phyloP scores from a whole-genome alignment of 768 basidiomycete species.

The Phallus indusiatus region DNA sequence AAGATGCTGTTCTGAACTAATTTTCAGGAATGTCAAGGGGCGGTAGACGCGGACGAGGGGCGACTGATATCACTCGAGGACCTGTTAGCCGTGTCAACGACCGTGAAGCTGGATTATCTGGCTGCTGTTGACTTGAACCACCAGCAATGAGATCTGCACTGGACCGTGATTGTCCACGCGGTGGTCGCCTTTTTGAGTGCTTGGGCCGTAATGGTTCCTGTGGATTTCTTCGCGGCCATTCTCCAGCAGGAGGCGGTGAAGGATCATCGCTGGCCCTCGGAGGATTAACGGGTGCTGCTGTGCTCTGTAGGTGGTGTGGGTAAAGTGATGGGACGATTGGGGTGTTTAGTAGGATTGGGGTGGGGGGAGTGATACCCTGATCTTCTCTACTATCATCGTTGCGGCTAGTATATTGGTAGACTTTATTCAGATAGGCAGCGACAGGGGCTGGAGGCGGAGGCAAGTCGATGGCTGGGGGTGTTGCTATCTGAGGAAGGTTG shows the following conservation, averaged over 20 bases:
- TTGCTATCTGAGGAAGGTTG: neutral
- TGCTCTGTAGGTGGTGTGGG: slow-evolving; percentile 20
- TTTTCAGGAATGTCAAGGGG: slow-evolving; percentile 13
- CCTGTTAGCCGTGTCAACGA: slow-evolving; percentile 22
- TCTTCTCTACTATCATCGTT: no score
- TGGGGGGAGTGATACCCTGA: neutral
- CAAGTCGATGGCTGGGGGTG: slow-evolving; percentile 2
- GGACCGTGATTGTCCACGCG: slow-evolving; percentile 28
- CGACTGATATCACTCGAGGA: slow-evolving; percentile 18
- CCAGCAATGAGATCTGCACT: slow-evolving; percentile 12
- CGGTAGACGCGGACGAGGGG: slow-evolving; percentile 13
- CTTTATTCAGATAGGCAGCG: neutral
- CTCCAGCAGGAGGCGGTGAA: slow-evolving; percentile 13
- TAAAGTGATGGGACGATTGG: slow-evolving; percentile 22
- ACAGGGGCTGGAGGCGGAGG: slow-evolving; percentile 12
- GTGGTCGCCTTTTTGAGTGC: slow-evolving; percentile 45
- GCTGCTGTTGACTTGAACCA: slow-evolving; percentile 11
- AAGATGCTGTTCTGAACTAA: slow-evolving; percentile 12
- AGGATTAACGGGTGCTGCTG: slow-evolving; percentile 10
- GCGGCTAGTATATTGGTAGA: neutral
- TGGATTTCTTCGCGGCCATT: slow-evolving; percentile 1
- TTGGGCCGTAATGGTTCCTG: slow-evolving; percentile 14
- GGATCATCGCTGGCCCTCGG: slow-evolving; percentile 8
- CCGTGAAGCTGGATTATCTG: slow-evolving; percentile 14
- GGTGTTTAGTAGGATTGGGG: neutral